Percentiles rank a stretch among this genome's conserved stretches.
Conservation (phyloP, 257 asterid species). For the Fraxinus excelsior region DNA sequence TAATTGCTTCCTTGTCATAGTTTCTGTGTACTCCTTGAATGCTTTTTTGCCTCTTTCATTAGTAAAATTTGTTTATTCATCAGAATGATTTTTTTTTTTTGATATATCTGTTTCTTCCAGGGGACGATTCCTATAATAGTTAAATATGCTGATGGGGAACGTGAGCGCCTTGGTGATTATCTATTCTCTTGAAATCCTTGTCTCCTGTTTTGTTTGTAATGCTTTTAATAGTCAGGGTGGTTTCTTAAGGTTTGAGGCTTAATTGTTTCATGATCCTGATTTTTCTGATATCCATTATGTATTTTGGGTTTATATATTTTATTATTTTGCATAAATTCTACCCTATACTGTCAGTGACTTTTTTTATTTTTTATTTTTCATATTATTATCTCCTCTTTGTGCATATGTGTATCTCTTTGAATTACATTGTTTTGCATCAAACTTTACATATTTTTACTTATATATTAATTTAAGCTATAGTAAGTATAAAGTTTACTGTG, state of each 20-base stretch:
- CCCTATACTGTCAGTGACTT: not conserved
- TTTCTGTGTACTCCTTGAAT: not conserved
- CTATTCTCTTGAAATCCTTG: slow-evolving; percentile 24
- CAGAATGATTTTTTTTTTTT: not conserved
- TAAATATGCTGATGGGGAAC: slow-evolving; percentile 77
- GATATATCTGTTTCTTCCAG: slow-evolving; percentile 39
- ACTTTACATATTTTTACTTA: not conserved
- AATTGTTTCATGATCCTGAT: slow-evolving; percentile 15
- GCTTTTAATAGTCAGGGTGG: slow-evolving; percentile 5
- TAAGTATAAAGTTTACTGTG: not conserved
- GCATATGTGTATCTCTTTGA: not conserved
- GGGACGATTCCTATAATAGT: slow-evolving; percentile 60
- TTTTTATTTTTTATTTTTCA: not conserved
- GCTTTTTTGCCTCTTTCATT: not conserved
- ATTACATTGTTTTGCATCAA: not conserved
- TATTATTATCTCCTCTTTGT: not conserved
- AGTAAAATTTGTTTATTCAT: not conserved
- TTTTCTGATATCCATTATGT: not conserved
- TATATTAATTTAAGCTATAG: not conserved
- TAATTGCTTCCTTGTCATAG: not conserved
- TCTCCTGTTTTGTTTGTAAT: not conserved
- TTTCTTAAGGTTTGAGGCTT: slow-evolving; percentile 15
- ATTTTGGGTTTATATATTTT: not conserved
- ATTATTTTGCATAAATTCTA: not conserved
- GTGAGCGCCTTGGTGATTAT: slow-evolving; percentile 69